Base-by-base conservation (phyloP, 352 stramenopile genomes). In the Elongisporangium prolatum region DNA sequence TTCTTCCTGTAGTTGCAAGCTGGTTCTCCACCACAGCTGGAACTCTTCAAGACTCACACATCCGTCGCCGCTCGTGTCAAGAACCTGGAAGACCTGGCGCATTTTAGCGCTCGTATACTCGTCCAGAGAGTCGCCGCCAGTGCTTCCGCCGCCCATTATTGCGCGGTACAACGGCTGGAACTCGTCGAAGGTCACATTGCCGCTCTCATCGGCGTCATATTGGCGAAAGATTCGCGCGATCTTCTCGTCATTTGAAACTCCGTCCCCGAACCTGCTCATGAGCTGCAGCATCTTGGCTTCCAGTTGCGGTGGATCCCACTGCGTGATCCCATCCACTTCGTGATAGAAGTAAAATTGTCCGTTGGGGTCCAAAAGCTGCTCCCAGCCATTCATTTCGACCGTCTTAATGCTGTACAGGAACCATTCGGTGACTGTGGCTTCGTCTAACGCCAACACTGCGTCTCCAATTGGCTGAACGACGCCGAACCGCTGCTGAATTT, bases 21-120 rank as follows among this genome's bases (percentile, higher is more conserved):
- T 92, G 1, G 82, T 80, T 57, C 75, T 72, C 82, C 82, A 90
- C 82, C 82, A 92, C n/a, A 81, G 40, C 49, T 77, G 70, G 59
- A 92, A 92, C 58, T 92, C 82, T 3, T 89, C 80, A 2, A 89
- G 56, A 55, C 64, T 89, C 25, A 90, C 82, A 34, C 68, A 55
- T 9, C 78, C 80, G 38, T 90, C 82, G 14, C 76, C 80, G n/a
- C 76, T 84, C 5, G 72, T 83, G 59, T 92, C 77, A 3, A 92
- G 50, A 11, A 90, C 65, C 8, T 44, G 53, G 50, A 89, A 88
- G 6, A 90, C 66, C 40, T 86, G 69, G 18, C 60, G 61, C 24
- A 90, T 72, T 16, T 86, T 66, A 14, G 58, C 54, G 44, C 7
- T 34, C 24, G 24, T 7, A 7, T 34, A 34, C 24, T 75, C 69